Evolutionary conservation across 805 yeast species (phyloP).

Genomic region (Saccharomycopsis vini): DNA sequence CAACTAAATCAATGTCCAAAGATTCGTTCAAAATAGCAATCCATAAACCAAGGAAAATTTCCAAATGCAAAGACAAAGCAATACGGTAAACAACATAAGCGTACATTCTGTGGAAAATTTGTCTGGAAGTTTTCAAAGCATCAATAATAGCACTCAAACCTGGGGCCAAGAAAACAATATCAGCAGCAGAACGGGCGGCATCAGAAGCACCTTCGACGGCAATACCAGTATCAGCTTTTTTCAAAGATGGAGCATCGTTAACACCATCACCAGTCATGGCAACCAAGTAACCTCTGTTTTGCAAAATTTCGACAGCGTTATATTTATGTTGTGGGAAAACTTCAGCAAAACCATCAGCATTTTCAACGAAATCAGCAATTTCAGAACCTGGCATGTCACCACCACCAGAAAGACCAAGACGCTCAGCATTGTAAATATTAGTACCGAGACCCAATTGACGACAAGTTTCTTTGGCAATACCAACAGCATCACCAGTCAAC

Average conservation of each 20-base stretch:
- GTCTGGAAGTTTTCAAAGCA: constrained; percentile 90
- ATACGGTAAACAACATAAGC: constrained; percentile 97
- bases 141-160: constrained; percentile 93
- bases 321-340: constrained; percentile 98
- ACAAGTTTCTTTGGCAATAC: constrained; percentile 97
- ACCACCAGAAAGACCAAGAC: constrained; percentile 92
- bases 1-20: constrained; percentile 82
- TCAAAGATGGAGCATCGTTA: constrained; percentile 94
- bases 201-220: constrained; percentile 80
- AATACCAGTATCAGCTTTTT: constrained; percentile 95
- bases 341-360: constrained; percentile 97
- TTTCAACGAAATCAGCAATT: constrained; percentile 94
- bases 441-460: constrained; percentile 96
- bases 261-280: constrained; percentile 99
- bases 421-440: constrained; percentile 93
- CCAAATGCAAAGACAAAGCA: constrained; percentile 91
- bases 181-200: constrained; percentile 38
- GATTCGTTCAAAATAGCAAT: constrained; percentile 86
- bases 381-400: constrained; percentile 97
- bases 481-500: constrained; percentile 99
- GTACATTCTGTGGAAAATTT: constrained; percentile 98
- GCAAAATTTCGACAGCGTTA: constrained; percentile 91
- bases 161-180: constrained; percentile 58
- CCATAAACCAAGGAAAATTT: constrained; percentile 92
- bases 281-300: constrained; percentile 92